phyloP scores from a whole-genome alignment of 208 protist genomes.

The Trypanosoma scelopori region DNA sequence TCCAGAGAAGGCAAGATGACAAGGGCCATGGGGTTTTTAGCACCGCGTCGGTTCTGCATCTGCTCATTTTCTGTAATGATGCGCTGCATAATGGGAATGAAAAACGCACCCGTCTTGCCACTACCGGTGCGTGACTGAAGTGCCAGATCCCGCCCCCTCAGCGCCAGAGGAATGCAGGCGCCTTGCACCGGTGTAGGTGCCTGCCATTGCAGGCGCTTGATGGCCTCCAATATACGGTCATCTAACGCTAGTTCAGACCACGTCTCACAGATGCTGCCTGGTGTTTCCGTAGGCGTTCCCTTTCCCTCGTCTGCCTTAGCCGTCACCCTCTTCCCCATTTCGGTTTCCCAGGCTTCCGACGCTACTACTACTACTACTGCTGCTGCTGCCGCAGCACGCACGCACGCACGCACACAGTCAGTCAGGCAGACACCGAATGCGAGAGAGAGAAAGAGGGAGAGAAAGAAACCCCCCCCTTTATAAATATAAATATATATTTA shows the following conservation, averaged over 20 bases:
- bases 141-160: slow-evolving; percentile 90
- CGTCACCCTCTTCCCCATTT: not conserved
- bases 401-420: not conserved
- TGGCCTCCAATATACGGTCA: slow-evolving; percentile 75
- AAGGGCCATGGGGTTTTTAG: slow-evolving; percentile 78
- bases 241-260: slow-evolving; percentile 85
- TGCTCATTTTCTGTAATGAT: slow-evolving; percentile 79
- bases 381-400: not conserved
- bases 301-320: not conserved
- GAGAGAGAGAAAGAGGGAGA: slow-evolving; percentile 7
- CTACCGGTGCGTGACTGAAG: slow-evolving; percentile 88
- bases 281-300: slow-evolving; percentile 1
- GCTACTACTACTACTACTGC: too few relatives aligned
- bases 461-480: not conserved
- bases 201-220: slow-evolving; percentile 80
- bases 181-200: slow-evolving; percentile 93
- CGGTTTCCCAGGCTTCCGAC: too few relatives aligned
- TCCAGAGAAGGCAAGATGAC: slow-evolving; percentile 96
- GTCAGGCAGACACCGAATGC: too few relatives aligned
- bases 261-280: slow-evolving; percentile 33
- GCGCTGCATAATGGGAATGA: slow-evolving; percentile 85
- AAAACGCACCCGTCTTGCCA: slow-evolving; percentile 90
- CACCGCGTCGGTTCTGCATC: slow-evolving; percentile 38
- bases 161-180: slow-evolving; percentile 91
- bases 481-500: too few relatives aligned